Evolutionary conservation across 1,139 yeast species (phyloP).

Genomic region (Candida sp.): DNA sequence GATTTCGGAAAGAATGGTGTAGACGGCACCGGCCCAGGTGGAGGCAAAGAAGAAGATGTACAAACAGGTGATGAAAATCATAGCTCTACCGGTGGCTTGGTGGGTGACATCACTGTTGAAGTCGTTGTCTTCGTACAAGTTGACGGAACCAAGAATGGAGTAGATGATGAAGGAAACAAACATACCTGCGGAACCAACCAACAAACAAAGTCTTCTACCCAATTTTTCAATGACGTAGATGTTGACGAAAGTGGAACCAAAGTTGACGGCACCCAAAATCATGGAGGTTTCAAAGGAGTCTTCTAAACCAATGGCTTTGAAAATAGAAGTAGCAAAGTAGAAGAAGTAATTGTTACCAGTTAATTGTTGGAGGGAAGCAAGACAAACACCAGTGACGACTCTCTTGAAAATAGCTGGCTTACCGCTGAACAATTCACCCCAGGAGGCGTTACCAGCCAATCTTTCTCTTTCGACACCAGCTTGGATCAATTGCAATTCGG

Average conservation of each 20-base stretch:
- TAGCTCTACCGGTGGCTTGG: conserved; percentile 60
- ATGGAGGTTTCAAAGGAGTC: conserved; percentile 81
- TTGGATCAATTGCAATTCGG: conserved; percentile 62
- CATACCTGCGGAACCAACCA: conserved; percentile 54
- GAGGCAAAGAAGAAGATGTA: conserved; percentile 84
- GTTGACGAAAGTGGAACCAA: conserved; percentile 71
- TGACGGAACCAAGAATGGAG: conserved; percentile 61
- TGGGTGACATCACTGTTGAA: conserved; percentile 27
- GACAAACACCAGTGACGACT: conserved; percentile 61
- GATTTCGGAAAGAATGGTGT: conserved; percentile 78
- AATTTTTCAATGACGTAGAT: conserved; percentile 66
- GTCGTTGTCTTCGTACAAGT: conserved; percentile 55
- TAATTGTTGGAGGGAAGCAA: conserved; percentile 76
- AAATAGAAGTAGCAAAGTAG: conserved; percentile 81
- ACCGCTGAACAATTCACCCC: conserved; percentile 70
- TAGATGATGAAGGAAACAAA: conserved; percentile 60
- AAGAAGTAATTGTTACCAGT: conserved; percentile 85
- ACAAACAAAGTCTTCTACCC: conserved; percentile 73
- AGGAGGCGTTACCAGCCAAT: conserved; percentile 66
- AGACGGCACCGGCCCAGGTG: conserved; percentile 87
- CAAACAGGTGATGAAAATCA: conserved; percentile 77
- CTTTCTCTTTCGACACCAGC: conserved; percentile 69
- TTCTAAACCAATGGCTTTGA: conserved; percentile 72
- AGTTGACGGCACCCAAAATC: conserved; percentile 77
- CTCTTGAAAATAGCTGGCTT: conserved; percentile 67